phyloP scores from a whole-genome alignment of 164 flowering plant species.

The Protea cynaroides region DNA sequence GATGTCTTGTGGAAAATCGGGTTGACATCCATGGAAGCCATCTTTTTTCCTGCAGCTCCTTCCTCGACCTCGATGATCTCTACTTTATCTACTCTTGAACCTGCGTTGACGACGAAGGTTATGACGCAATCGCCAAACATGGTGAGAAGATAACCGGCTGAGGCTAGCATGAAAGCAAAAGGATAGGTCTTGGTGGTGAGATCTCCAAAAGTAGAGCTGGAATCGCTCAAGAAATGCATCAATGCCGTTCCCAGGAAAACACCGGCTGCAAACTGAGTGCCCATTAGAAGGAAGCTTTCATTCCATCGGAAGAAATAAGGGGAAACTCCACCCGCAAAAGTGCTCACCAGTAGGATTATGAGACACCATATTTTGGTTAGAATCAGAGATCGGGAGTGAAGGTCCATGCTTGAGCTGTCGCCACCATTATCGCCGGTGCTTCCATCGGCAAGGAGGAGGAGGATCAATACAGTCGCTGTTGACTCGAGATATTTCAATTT shows the following conservation, averaged over 20 bases:
- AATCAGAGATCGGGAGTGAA: not conserved
- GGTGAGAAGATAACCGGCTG: constrained; percentile 61
- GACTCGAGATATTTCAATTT: too few relatives aligned
- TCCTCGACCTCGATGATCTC: constrained; percentile 28
- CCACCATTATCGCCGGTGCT: not conserved
- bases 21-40: constrained; percentile 5
- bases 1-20: constrained; percentile 38
- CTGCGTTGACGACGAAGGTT: constrained; percentile 12
- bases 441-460: constrained; percentile 29
- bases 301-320: constrained; percentile 82
- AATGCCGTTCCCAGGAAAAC: constrained; percentile 71
- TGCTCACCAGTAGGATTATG: constrained; percentile 52
- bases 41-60: not conserved
- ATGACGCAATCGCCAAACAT: constrained; percentile 68
- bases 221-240: constrained; percentile 81
- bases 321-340: constrained; percentile 70
- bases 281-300: constrained; percentile 63
- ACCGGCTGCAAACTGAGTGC: constrained; percentile 87
- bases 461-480: too few relatives aligned
- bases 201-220: constrained; percentile 41
- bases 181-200: constrained; percentile 53
- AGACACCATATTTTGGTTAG: constrained; percentile 69
- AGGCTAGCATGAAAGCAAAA: constrained; percentile 76
- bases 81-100: constrained; percentile 16
- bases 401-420: not conserved